Evolutionary conservation across 257 asterid species (phyloP).

Genomic region (Plectranthus barbatus): DNA sequence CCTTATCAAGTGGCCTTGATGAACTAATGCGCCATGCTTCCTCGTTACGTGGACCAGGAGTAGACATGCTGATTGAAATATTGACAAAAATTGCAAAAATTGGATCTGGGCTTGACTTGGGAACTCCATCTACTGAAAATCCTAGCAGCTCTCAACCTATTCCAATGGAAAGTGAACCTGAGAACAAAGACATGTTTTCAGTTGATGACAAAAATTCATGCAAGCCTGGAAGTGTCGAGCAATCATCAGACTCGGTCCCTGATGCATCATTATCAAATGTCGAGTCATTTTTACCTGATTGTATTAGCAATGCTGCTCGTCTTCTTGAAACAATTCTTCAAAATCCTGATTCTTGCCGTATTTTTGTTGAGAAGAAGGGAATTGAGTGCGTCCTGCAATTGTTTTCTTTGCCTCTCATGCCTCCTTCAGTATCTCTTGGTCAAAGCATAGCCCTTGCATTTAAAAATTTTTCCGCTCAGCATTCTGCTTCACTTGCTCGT

Average conservation of each 20-base stretch:
- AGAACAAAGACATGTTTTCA: slow-evolving; percentile 37
- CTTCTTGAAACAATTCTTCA: slow-evolving; percentile 91
- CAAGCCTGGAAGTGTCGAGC: slow-evolving; percentile 46
- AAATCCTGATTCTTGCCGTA: slow-evolving; percentile 90
- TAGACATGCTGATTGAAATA: slow-evolving; percentile 93
- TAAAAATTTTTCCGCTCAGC: slow-evolving; percentile 88
- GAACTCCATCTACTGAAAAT: slow-evolving; percentile 38
- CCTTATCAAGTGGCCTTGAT: slow-evolving; percentile 91
- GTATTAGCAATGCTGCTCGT: slow-evolving; percentile 74
- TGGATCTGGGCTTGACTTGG: slow-evolving; percentile 67
- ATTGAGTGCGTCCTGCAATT: slow-evolving; percentile 83
- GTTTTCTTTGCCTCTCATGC: slow-evolving; percentile 70
- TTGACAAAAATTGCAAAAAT: slow-evolving; percentile 57
- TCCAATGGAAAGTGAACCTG: slow-evolving; percentile 91
- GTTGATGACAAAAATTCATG: slow-evolving; percentile 41
- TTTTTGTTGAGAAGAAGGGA: slow-evolving; percentile 89
- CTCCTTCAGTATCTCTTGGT: slow-evolving; percentile 76
- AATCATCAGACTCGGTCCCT: slow-evolving; percentile 28
- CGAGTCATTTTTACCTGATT: slow-evolving; percentile 83
- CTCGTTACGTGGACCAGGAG: slow-evolving; percentile 86
- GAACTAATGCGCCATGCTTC: slow-evolving; percentile 98
- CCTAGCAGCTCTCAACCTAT: slow-evolving; percentile 63
- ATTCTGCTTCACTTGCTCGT: slow-evolving; percentile 89
- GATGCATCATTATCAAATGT: slow-evolving; percentile 40
- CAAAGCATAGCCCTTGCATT: slow-evolving; percentile 83